Evolutionary conservation across 768 basidiomycete species (phyloP).

Genomic region (Lactarius pseudohatsudake): DNA sequence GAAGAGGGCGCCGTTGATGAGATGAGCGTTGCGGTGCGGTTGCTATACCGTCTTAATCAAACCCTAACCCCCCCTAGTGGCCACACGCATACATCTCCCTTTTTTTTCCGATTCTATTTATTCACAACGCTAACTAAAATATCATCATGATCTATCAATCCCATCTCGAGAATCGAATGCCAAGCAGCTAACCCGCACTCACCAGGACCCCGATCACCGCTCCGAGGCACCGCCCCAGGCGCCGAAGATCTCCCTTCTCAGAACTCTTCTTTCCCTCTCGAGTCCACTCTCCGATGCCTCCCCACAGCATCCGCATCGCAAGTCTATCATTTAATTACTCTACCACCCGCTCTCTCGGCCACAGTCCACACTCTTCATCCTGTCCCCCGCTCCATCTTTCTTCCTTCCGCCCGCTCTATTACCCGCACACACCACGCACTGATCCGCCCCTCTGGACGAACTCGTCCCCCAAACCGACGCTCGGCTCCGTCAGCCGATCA

Average conservation of each 20-base stretch:
- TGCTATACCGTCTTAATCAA: constrained; percentile 6
- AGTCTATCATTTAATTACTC: neutral
- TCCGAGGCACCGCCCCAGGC: neutral
- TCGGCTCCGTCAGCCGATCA: neutral
- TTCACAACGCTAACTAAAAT: neutral
- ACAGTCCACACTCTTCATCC: neutral
- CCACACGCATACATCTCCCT: neutral
- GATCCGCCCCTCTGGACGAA: neutral
- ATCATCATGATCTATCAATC: neutral
- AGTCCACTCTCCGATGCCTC: neutral
- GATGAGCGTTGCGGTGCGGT: constrained; percentile 1
- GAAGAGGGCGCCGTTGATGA: constrained; percentile 14
- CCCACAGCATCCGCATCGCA: constrained; percentile 5
- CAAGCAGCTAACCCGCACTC: neutral
- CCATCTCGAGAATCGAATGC: constrained; percentile 10
- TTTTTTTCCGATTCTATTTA: neutral
- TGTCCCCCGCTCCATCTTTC: neutral
- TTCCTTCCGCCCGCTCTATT: neutral
- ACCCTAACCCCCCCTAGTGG: constrained; percentile 1
- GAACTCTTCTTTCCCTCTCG: neutral
- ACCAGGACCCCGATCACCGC: neutral
- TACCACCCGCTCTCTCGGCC: neutral
- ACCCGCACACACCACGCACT: neutral
- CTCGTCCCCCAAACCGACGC: neutral
- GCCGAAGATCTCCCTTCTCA: neutral